Evolutionary conservation across 306 rosid genomes (phyloP), one percentile per base, ranked within the genome.

Genomic region (Inga oerstediana): DNA sequence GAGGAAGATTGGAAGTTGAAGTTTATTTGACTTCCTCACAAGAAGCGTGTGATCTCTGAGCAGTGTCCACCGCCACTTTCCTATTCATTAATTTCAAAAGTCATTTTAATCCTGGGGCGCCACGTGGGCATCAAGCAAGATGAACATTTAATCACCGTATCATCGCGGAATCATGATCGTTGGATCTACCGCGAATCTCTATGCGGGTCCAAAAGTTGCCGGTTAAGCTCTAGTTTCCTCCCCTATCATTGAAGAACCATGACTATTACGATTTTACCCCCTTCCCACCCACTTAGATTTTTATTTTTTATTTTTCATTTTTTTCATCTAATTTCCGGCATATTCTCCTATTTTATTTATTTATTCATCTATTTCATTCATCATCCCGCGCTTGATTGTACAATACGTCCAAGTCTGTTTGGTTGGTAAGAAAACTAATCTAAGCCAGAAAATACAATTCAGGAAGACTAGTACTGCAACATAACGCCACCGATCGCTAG

Each of bases 371-470:
- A 61, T n/a, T 61, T 61, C 67, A 54, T 7, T 54, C 64, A 61
- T 22, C 14, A 46, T 73, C 24, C 6, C 6, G 0, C 9, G 6
- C 22, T 72, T 45, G 24, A 43, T 14, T 72, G 43, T 5, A 43
- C 52, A 56, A n/a, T 0, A 30, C 12, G 24, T 20, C 20, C 35
- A 4, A 41, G 41, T 22, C 22, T 13, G 58, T 39, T 41, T 76
- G 80, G 71, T 16, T 8, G 56, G 22, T 24, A 71, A 77, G 80
- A 77, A 61, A 77, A 61, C 39, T 39, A 59, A 58, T n/a, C 10
- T 24, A 8, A 7, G 64, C 22, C 17, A 24, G 41, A 77, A 77
- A 43, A 61, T 61, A 10, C 35, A 14, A 24, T 77, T 16, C 66
- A 56, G 19, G 16, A 11, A 24, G 30, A 77, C 32, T 15, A 41